A percentile compares a stretch with the other conserved stretches of the same genome.
phyloP scores from a whole-genome alignment of 164 flowering plant genomes.

The grape (Vitis vinifera) region DNA sequence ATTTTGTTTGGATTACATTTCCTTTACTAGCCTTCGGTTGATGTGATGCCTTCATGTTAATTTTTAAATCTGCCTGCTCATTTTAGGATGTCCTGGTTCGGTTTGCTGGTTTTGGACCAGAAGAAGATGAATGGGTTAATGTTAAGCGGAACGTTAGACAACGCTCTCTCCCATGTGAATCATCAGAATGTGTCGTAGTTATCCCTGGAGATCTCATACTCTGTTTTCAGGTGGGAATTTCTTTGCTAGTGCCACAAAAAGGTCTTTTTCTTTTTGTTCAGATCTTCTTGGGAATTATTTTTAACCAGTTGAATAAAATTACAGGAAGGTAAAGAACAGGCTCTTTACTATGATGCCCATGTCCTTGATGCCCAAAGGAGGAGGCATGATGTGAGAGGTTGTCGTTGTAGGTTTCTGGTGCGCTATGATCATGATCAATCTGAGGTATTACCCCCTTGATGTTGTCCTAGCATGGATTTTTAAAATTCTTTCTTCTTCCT shows the following conservation, averaged over 20 bases:
- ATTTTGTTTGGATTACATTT: not conserved
- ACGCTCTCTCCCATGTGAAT: constrained; percentile 97
- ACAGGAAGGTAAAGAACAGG: constrained; percentile 99
- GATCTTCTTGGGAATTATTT: not conserved
- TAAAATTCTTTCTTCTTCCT: not conserved
- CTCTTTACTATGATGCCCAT: constrained; percentile 97
- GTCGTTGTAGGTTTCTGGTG: constrained; percentile 96
- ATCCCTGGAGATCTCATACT: constrained; percentile 93
- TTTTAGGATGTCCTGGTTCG: constrained; percentile 90
- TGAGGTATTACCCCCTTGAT: constrained; percentile 56
- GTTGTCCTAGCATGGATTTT: not conserved
- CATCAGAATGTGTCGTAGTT: constrained; percentile 94
- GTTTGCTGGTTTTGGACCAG: constrained; percentile 91
- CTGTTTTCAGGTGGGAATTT: constrained; percentile 79
- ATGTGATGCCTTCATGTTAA: not conserved
- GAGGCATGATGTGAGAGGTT: constrained; percentile 96
- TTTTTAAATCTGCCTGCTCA: not conserved
- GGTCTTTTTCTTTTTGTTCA: not conserved
- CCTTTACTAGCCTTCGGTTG: too few species aligned
- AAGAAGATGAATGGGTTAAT: constrained; percentile 98
- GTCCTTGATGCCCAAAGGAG: constrained; percentile 95
- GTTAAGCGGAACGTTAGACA: constrained; percentile 77
- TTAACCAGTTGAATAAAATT: not conserved
- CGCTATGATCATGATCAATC: constrained; percentile 94
- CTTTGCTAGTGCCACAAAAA: not conserved